Evolutionary conservation across 257 asterid genomes (phyloP).

Genomic region (Forsythia viridissima): DNA sequence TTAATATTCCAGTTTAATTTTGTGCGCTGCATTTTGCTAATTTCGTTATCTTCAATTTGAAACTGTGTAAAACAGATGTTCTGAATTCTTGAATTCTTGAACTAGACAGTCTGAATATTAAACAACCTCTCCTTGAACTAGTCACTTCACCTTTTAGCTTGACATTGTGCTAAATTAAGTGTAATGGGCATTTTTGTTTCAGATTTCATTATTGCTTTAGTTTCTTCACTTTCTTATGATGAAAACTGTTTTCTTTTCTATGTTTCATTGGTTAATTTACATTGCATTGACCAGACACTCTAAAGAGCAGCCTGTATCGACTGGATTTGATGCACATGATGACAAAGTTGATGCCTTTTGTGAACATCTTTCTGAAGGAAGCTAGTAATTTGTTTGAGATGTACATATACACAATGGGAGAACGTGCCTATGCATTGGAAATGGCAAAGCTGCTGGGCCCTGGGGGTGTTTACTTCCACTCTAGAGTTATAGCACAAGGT

Average conservation of each 20-base stretch:
- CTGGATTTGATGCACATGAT: background rate
- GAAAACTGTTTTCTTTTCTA: constrained; percentile 1
- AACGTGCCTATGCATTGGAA: constrained; percentile 23
- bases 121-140: background rate
- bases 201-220: background rate
- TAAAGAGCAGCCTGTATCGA: background rate
- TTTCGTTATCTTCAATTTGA: background rate
- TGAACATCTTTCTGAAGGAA: background rate
- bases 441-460: constrained; percentile 22
- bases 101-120: background rate
- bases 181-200: background rate
- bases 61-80: background rate
- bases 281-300: background rate
- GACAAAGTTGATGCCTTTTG: background rate
- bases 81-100: background rate
- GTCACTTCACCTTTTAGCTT: background rate
- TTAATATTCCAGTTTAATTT: background rate
- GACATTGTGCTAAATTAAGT: background rate
- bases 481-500: constrained; percentile 19
- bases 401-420: constrained; percentile 21
- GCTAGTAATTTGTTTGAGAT: constrained; percentile 20
- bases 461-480: constrained; percentile 13
- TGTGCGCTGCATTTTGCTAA: background rate
- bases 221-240: background rate
- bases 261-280: background rate